Base-by-base conservation (phyloP, 192 early-diverging fungal genomes). In the Phlyctochytrium planicorne region DNA sequence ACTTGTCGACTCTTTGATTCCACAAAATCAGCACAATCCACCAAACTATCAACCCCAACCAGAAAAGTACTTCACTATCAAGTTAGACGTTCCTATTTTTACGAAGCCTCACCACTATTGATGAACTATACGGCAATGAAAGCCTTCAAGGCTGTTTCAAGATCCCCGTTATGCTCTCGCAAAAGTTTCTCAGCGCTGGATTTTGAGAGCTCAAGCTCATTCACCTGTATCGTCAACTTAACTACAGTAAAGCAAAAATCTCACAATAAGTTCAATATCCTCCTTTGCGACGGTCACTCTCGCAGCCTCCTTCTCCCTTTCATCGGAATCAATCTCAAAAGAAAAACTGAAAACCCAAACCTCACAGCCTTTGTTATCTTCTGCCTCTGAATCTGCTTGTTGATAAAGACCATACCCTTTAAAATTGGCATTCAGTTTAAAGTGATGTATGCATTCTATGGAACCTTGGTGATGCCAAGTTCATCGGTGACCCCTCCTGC, bases 241-340 rank as follows among this genome's bases (percentile, higher is more conserved):
- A 57, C 20, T 25, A 10, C 55, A 6, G 10, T 29, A 20, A 10
- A 57, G 14, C 14, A 57, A 57, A 25, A 20, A 4, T 17, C 56
- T 68, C 32, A 68, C 66, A 3, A 68, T 3, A 16, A 69, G 40
- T 14, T 63, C 37, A 30, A 69, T 30, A 34, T 69, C 60, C 27
- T 52, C 60, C 23, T 40, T 24, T 3, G 16, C 37, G 30, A 69
- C 52, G 3, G 12, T 17, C 16, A 69, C 53, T 27, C 40, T 63
- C 30, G 35, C 30, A 2, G 47, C 60, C 55, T 69, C 68, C 60
- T 53, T 47, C 34, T 69, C 68, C 50, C 68, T 68, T 30, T 36
- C 1, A 40, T 6, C 29, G 59, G 35, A 47, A 47, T 47, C 10
- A 6, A 47, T 47, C 40, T 14, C 40, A 47, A 20, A 6, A 20